phyloP scores from a whole-genome alignment of 1,139 yeast species.

The Blastobotrys serpentis region DNA sequence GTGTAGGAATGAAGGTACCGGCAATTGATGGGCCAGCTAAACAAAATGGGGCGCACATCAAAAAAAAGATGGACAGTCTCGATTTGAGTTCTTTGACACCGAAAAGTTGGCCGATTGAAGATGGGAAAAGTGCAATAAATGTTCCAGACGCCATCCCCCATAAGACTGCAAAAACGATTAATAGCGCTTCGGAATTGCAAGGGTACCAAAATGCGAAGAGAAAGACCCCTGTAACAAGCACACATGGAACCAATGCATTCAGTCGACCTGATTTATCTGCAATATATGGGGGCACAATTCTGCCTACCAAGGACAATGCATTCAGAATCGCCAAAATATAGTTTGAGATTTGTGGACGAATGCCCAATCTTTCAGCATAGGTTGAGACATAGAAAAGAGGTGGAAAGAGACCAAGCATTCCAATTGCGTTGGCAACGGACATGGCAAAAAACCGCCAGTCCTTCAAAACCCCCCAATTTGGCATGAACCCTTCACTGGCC shows the following conservation, averaged over 20 bases:
- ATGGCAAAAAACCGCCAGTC: slow-evolving; percentile 22
- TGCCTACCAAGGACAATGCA: slow-evolving; percentile 48
- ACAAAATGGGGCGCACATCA: slow-evolving; percentile 49
- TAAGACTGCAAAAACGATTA: slow-evolving; percentile 40
- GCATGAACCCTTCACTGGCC: slow-evolving; percentile 21
- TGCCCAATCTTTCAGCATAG: slow-evolving; percentile 39
- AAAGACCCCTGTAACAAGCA: slow-evolving; percentile 12
- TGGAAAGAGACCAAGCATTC: slow-evolving; percentile 41
- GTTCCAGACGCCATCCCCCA: slow-evolving; percentile 48
- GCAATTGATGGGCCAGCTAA: slow-evolving; percentile 49
- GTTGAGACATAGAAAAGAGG: slow-evolving; percentile 44
- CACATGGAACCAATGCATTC: slow-evolving; percentile 10
- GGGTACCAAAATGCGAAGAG: slow-evolving; percentile 18
- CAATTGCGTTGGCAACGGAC: slow-evolving; percentile 28
- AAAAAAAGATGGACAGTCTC: slow-evolving; percentile 57
- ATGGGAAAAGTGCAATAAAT: slow-evolving; percentile 41
- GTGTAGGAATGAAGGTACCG: slow-evolving; percentile 41
- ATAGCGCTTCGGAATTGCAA: slow-evolving; percentile 36
- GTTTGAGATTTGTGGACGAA: slow-evolving; percentile 35
- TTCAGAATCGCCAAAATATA: slow-evolving; percentile 47
- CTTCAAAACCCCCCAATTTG: slow-evolving; percentile 24
- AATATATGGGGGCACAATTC: slow-evolving; percentile 35
- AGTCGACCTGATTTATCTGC: slow-evolving; percentile 16
- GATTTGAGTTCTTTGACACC: slow-evolving; percentile 41
- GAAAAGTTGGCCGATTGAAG: slow-evolving; percentile 44